These are phyloP conservation scores for Collybia sordida DNA, from an alignment of 768 basidiomycete genomes.

Conservation along the genomic window DNA sequence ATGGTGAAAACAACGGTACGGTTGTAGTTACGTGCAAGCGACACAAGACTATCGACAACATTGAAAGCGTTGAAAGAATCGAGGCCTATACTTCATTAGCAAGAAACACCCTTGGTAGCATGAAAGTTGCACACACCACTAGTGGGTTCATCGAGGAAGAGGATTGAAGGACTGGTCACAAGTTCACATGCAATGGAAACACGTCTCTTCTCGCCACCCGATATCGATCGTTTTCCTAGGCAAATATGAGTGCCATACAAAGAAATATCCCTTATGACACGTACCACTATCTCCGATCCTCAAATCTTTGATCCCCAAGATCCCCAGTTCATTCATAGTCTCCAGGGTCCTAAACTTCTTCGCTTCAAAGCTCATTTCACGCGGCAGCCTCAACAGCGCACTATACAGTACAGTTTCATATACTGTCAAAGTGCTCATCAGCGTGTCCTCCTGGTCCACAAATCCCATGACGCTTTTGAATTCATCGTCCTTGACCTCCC, in stretches of 20 bases:
- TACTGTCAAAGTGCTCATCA: constrained; percentile 96
- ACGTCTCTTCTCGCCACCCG: constrained; percentile 95
- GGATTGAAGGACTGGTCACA: constrained; percentile 93
- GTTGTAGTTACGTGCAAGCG: constrained; percentile 85
- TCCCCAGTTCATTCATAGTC: constrained; percentile 95
- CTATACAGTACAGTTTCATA: constrained; percentile 97
- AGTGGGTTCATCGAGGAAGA: constrained; percentile 97
- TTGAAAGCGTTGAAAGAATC: constrained; percentile 96
- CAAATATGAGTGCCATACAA: neutral
- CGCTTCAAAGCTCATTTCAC: constrained; percentile 95
- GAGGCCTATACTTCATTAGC: constrained; percentile 52
- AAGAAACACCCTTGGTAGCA: neutral
- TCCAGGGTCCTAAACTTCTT: constrained; percentile 94
- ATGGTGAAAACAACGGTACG: constrained; percentile 97
- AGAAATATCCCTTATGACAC: constrained; percentile 18
- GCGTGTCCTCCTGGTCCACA: constrained; percentile 97
- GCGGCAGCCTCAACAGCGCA: constrained; percentile 83
- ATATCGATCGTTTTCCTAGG: constrained; percentile 85
- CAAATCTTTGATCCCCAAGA: constrained; percentile 85
- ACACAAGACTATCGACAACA: constrained; percentile 85
- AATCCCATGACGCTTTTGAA: constrained; percentile 90
- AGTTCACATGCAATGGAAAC: constrained; percentile 98
- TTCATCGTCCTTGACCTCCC: constrained; percentile 66
- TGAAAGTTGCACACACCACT: constrained; percentile 56
- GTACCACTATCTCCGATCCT: constrained; percentile 86